Evolutionary conservation across 139 green algal genomes (phyloP), one percentile per base, ranked within the genome.

Genomic region (Zygnema cylindricum): DNA sequence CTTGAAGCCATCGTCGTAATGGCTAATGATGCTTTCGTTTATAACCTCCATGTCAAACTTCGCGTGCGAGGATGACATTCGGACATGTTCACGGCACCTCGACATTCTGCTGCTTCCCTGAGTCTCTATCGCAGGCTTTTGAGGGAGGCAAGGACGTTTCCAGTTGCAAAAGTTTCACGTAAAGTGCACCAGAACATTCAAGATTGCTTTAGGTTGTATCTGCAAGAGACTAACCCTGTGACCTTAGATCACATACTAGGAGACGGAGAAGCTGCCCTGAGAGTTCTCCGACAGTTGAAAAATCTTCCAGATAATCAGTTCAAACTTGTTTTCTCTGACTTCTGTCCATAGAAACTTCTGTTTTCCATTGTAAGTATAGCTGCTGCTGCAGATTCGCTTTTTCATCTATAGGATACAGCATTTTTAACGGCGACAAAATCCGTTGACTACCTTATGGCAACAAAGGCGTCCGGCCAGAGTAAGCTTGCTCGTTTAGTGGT

Each of bases 401-500:
- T 35, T 73, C 30, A 30, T 30, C 30, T 73, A 25, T 25, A 73
- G 57, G 57, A 30, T 73, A 73, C 57, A 73, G 25, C 57, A 25
- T 25, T 30, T 35, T 35, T 35, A 30, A 25, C 57, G 30, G 57
- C 57, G 30, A 30, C n/a, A n/a, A n/a, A n/a, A n/a, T n/a, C n/a
- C n/a, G n/a, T n/a, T n/a, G n/a, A n/a, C n/a, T 63, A 16, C 49
- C 49, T 16, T 63, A 63, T 63, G 49, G 49, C 49, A 63, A 63
- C 49, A 63, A 63, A 63, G 49, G 16, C 7, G 7, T 63, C 49
- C 16, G 49, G 49, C 16, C 71, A 79, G 71, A 79, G 85, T 77
- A 89, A 89, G 85, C 77, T 91, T 38, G 86, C 81, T 1, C 85
- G 84, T 78, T 82, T 91, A 22, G 82, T 91, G 2, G 82, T 90